phyloP scores from a whole-genome alignment of 208 protist genomes.

The Trypanosoma vivax region DNA sequence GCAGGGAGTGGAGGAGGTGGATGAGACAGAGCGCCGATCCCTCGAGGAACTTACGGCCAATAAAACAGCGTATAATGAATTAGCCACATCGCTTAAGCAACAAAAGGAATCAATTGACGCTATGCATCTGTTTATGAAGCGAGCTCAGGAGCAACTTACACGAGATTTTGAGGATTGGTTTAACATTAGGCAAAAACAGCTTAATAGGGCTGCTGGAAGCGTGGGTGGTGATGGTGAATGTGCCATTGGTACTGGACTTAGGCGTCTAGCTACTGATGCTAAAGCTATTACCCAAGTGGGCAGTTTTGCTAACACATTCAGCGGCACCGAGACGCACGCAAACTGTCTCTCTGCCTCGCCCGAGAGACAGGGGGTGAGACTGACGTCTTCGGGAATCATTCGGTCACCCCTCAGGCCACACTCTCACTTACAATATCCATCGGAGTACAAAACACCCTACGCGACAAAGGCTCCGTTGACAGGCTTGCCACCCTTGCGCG shows the following conservation, averaged over 20 bases:
- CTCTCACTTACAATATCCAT: not conserved
- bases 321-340: too few species aligned
- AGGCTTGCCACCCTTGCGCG: conserved; percentile 12
- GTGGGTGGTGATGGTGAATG: not conserved
- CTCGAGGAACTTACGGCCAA: conserved; percentile 25
- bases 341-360: too few species aligned
- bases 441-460: not conserved
- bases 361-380: too few species aligned
- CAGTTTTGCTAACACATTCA: not conserved
- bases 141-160: conserved; percentile 72
- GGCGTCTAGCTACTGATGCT: too few species aligned
- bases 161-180: conserved; percentile 87
- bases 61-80: conserved; percentile 54
- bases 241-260: not conserved
- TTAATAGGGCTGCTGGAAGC: conserved; percentile 26
- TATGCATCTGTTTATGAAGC: conserved; percentile 85
- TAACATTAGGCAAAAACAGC: conserved; percentile 56
- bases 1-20: conserved; percentile 49
- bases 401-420: not conserved
- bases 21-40: conserved; percentile 36
- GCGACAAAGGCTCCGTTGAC: not conserved
- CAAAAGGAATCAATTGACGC: conserved; percentile 84
- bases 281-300: not conserved
- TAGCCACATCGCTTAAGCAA: conserved; percentile 30
- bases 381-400: not conserved